Evolutionary conservation across 768 basidiomycete genomes (phyloP), one percentile per base, ranked within the genome.

Genomic region (Pleurotus citrinopileatus): DNA sequence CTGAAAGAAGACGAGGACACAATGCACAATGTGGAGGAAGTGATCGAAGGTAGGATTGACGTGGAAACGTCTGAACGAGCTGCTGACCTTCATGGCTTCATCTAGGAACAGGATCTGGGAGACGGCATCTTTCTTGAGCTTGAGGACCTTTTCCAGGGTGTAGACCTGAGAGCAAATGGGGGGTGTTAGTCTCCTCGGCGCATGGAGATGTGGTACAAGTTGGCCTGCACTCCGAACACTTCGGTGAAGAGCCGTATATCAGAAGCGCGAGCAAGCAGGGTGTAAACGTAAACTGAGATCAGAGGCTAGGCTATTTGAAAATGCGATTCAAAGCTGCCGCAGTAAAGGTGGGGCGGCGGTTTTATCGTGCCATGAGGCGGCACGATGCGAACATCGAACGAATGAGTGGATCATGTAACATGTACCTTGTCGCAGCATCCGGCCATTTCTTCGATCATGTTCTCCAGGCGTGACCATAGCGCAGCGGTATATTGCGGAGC

Each of bases 61-160:
- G 12, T 26, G n/a, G 12, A 15, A 32, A 23, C 19, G 6, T n/a
- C 12, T 25, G 17, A 29, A n/a, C 28, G 25, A 38, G 15, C 7
- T 17, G 6, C 29, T 55, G 43, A 92, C 93, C 75, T 94, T 91
- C 89, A 98, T 89, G 0, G 89, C 92, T 65, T 95, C 94, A 50
- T 97, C 95, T 23, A 98, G 70, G 70, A 98, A 98, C 2, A 88
- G 72, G 0, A 78, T 71, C 55, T 91, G 87, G 0, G 90, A 86
- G 28, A 79, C 72, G 0, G 87, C 75, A 64, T 98, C 95, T 66
- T 82, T 88, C 74, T 98, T 98, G 63, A 96, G 68, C 62, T 81
- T 84, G 29, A 98, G 74, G 2, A 98, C 96, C 63, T 94, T 97
- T 70, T 98, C 96, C 4, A 99, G 80, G 0, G 89, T 89, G 67